Evolutionary conservation across 495 filamentous ascomycete genomes (phyloP), one percentile per base, ranked within the genome.

Genomic region (Podospora appendiculata): DNA sequence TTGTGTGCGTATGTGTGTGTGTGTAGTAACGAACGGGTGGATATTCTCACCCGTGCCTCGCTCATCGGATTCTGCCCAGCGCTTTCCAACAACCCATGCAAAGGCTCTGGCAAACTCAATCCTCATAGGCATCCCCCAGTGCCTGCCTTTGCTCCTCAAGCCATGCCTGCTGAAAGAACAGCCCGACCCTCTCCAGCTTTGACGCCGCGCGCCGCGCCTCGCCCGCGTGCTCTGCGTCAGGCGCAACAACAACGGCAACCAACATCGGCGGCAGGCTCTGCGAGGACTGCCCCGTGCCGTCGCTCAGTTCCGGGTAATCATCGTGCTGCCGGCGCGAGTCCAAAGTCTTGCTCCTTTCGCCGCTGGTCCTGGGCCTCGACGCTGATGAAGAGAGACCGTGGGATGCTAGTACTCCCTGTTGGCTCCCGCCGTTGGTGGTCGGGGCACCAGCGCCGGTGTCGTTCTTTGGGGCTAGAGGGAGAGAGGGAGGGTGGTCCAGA

Each of bases 191-290:
- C 61, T 72, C 69, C 3, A 72, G 55, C 32, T 61, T 45, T 0
- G 60, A 61, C 0, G 63, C 62, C 0, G 69, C 69, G 2, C 67
- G 62, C 9, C 65, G 53, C 9, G 62, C 69, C 10, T 70, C 65
- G 8, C 44, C 58, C 1, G 58, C 52, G 6, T 63, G 57, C 48
- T 69, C 65, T 0, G 55, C 46, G 19, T 35, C 40, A 5, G 60
- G 48, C 19, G 65, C 62, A 1, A 70, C 64, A 0, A 68, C 65
- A 12, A 70, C 41, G 42, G 59, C 56, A n/a, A 72, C 50, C 1
- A 72, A 58, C 58, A 63, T 60, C 1, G 68, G 68, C 16, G 57
- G 25, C 25, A 25, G 25, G 25, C 25, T 25, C 25, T 25, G 25
- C 5, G 25, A 25, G 2, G 25, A 25, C 2, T 25, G 25, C 2